A percentile compares a stretch with the other conserved stretches of the same genome.
phyloP scores from a whole-genome alignment of 495 filamentous ascomycete genomes.

The Neurospora sp. region DNA sequence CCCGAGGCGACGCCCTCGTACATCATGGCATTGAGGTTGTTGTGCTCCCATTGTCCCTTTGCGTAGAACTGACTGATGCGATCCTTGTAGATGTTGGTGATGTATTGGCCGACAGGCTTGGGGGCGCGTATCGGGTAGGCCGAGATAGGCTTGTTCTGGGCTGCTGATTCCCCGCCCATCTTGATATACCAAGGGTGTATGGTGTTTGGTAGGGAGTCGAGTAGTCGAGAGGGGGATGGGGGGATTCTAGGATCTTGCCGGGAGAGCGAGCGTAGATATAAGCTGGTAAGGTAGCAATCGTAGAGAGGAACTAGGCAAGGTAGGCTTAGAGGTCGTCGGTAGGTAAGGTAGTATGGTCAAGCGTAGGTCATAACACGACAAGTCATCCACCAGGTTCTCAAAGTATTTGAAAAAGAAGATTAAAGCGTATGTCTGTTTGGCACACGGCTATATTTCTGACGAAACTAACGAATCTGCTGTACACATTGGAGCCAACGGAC shows the following conservation, averaged over 20 bases:
- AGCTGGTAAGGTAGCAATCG: neutral
- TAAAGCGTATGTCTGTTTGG: neutral
- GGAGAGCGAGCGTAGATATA: neutral
- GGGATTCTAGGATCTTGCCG: neutral
- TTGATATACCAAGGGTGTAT: constrained; percentile 7
- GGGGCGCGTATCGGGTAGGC: constrained; percentile 38
- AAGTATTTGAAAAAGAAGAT: neutral
- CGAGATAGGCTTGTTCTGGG: constrained; percentile 19
- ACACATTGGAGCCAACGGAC: neutral
- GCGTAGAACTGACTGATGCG: constrained; percentile 72
- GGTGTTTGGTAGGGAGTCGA: constrained; percentile 1
- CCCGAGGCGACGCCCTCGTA: constrained; percentile 64
- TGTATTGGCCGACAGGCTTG: constrained; percentile 64
- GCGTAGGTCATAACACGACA: neutral
- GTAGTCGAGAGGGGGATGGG: neutral
- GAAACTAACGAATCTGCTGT: neutral
- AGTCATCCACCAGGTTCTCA: neutral
- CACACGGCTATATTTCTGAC: neutral
- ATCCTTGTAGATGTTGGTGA: constrained; percentile 77
- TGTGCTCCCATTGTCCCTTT: constrained; percentile 67
- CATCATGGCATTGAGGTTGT: constrained; percentile 71
- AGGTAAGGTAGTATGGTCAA: neutral
- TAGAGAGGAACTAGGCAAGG: neutral
- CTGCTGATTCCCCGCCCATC: constrained; percentile 26
- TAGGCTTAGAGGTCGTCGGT: neutral